Conservation (phyloP, 805 yeast genomes). For the Kodamaea nitidulidarum region DNA sequence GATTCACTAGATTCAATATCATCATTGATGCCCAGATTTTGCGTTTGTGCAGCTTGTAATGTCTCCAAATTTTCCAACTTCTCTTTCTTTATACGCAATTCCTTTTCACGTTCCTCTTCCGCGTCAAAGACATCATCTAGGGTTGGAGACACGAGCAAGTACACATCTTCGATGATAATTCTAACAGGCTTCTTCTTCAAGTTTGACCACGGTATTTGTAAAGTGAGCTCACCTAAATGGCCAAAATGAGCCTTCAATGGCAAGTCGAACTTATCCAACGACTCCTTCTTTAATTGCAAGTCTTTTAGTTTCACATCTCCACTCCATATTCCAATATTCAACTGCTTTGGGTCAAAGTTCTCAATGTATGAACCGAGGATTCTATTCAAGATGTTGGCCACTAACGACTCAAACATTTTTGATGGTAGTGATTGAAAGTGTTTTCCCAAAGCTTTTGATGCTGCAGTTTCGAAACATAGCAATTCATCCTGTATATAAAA, state of each 20-base stretch:
- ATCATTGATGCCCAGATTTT: slow-evolving; percentile 23
- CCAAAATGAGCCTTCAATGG: slow-evolving; percentile 90
- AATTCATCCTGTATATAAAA: slow-evolving; percentile 3
- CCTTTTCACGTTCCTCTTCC: slow-evolving; percentile 57
- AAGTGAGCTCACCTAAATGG: slow-evolving; percentile 78
- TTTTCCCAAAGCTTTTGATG: neutral
- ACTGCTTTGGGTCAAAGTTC: slow-evolving; percentile 91
- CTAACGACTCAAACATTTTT: slow-evolving; percentile 61
- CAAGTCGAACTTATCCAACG: slow-evolving; percentile 77
- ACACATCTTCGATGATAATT: slow-evolving; percentile 80
- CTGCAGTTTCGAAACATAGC: neutral
- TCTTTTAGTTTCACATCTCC: slow-evolving; percentile 89
- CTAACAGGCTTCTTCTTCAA: slow-evolving; percentile 90
- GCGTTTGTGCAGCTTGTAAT: slow-evolving; percentile 45
- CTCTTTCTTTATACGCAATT: slow-evolving; percentile 58
- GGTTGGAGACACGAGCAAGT: slow-evolving; percentile 74
- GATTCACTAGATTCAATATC: slow-evolving; percentile 60
- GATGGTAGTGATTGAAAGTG: neutral
- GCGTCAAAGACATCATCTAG: slow-evolving; percentile 50
- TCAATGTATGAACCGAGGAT: slow-evolving; percentile 76
- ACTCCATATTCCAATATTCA: slow-evolving; percentile 95
- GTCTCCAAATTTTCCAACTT: slow-evolving; percentile 67
- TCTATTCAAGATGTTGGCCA: slow-evolving; percentile 58
- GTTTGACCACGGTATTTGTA: slow-evolving; percentile 97
- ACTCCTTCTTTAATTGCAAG: slow-evolving; percentile 77